Evolutionary conservation across 2,329 filamentous ascomycete species (phyloP), one percentile per base, ranked within the genome.

Genomic region (Fusarium heterosporum): DNA sequence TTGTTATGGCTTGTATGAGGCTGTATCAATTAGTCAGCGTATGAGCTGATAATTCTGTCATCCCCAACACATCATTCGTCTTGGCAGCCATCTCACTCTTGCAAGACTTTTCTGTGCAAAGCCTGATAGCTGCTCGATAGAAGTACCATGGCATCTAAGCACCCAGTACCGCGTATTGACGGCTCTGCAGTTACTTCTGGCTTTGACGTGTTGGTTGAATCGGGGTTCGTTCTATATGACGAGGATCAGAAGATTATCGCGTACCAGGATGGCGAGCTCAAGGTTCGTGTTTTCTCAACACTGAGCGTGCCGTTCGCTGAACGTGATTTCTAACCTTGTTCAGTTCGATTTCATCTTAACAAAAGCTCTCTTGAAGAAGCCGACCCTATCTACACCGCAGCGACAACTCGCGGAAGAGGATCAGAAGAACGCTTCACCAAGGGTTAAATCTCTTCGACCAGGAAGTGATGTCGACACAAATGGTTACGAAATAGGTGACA

Each of bases 311-410:
- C 4, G 22, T 22, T 22, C 6, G 22, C 8, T 4, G 7, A 16
- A 16, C n/a, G 5, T 45, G 8, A 14, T 19, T 17, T 14, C 8
- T 4, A 26, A 30, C 11, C 12, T 13, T 14, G 8, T 25, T 36
- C 4, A 58, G 55, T 58, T 53, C 2, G 19, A 58, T 11, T 58
- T 58, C 8, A 2, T 53, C n/a, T 41, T 53, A n/a, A 58, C 48
- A 4, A 29, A 38, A 16, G 48, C 55, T 16, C 55, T 58, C 16
- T 19, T 52, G 6, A 53, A 46, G 16, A 58, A 58, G n/a, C 55
- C 48, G 12, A 58, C 32, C 12, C 39, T 58, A 7, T 30, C 49
- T 2, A 34, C 48, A 17, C 10, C 41, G 22, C 22, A 22, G 22
- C 22, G 22, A 22, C 22, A 22, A 22, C 22, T 22, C 22, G 6